phyloP scores from a whole-genome alignment of 2,329 filamentous ascomycete genomes.

The Cladosporium sphaerospermum region DNA sequence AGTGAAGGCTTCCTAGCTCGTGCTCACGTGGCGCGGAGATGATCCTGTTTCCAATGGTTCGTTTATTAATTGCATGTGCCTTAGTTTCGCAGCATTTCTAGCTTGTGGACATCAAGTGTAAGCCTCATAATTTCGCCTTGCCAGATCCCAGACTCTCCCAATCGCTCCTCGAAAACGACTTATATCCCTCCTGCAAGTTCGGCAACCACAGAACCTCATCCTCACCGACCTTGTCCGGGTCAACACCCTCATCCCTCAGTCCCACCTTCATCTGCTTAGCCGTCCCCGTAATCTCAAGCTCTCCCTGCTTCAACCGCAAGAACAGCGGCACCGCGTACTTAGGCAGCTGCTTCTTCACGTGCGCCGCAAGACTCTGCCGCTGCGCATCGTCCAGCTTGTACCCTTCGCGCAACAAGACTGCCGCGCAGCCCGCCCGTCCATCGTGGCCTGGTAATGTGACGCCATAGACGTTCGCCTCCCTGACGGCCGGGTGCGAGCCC shows the following conservation, averaged over 20 bases:
- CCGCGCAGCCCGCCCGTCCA: slow-evolving; percentile 75
- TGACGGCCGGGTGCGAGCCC: slow-evolving; percentile 58
- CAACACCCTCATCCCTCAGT: slow-evolving; percentile 66
- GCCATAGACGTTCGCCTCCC: slow-evolving; percentile 82
- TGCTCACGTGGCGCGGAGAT: too few species aligned
- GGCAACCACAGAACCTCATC: slow-evolving; percentile 62
- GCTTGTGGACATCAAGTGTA: too few species aligned
- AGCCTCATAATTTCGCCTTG: slow-evolving; percentile 59
- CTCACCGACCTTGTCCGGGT: slow-evolving; percentile 49
- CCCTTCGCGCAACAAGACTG: slow-evolving; percentile 50
- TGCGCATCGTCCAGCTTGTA: slow-evolving; percentile 27
- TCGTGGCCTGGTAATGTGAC: slow-evolving; percentile 74
- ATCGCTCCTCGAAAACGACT: slow-evolving; percentile 58
- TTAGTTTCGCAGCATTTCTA: too few species aligned
- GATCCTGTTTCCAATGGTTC: too few species aligned
- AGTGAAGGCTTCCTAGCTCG: too few species aligned
- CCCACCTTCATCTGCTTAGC: slow-evolving; percentile 82
- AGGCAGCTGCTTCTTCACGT: slow-evolving; percentile 56
- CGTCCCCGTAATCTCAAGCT: slow-evolving; percentile 67
- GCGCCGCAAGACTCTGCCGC: slow-evolving; percentile 51
- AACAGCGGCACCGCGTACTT: slow-evolving; percentile 74
- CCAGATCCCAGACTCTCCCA: slow-evolving; percentile 65
- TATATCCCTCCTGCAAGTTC: slow-evolving; percentile 52
- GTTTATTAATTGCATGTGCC: too few species aligned
- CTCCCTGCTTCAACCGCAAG: slow-evolving; percentile 57